Evolutionary conservation across 768 basidiomycete genomes (phyloP).

Genomic region (Suillus plorans): DNA sequence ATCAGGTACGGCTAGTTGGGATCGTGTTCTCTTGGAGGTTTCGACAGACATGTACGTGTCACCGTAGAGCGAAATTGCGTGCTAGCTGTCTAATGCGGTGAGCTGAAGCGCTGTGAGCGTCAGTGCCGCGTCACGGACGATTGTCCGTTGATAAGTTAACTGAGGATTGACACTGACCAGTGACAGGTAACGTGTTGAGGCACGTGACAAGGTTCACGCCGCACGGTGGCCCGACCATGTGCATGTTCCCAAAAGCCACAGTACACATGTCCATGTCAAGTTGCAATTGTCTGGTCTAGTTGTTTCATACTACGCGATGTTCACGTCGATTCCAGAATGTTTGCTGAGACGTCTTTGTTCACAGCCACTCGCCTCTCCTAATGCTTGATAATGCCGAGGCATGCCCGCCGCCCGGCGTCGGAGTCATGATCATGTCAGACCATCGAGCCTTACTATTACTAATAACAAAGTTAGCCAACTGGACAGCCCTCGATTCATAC

Average conservation of each 20-base stretch:
- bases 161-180: not conserved
- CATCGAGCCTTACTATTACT: not conserved
- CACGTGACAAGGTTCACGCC: constrained; percentile 1
- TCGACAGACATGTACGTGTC: constrained; percentile 1
- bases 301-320: not conserved
- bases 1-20: constrained; percentile 50
- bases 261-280: not conserved
- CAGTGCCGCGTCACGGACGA: not conserved
- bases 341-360: not conserved
- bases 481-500: not conserved
- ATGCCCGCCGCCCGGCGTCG: not conserved
- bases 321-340: not conserved
- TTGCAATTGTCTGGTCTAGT: not conserved
- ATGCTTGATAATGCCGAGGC: not conserved
- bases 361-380: not conserved
- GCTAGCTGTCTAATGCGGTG: not conserved
- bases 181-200: not conserved
- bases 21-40: constrained; percentile 41
- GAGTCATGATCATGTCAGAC: not conserved
- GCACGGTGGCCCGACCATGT: not conserved
- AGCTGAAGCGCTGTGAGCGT: not conserved
- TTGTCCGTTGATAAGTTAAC: not conserved
- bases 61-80: not conserved
- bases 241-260: not conserved
- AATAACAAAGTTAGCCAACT: not conserved